Evolutionary conservation across 106 monocot species (phyloP), one percentile per base, ranked within the genome.

Genomic region (Dendrobium chrysotoxum): DNA sequence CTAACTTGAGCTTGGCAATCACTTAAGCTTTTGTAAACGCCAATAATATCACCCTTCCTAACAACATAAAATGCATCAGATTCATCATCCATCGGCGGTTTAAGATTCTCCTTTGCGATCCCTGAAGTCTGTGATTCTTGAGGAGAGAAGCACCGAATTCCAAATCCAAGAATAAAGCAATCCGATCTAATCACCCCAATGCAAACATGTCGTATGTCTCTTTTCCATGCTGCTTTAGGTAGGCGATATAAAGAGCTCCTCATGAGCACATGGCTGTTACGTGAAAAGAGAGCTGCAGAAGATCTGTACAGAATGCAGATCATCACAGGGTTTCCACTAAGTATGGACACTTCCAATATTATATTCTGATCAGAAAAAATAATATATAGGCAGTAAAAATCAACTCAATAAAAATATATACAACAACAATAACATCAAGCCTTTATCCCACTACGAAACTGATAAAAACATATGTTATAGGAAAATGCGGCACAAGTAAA

Each of bases 1-100:
- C 94, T 87, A 85, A 91, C 85, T 91, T 97, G 97, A 85, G 87
- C 92, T 82, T 97, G 97, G 75, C 90, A 94, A n/a, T 96, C 96
- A 73, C 84, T 87, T 31, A 92, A 90, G 68, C 74, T 91, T 85
- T 88, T 91, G 70, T 90, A 97, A 65, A 97, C 47, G 65, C 90
- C 92, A 79, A 97, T 31, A 12, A 92, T 55, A 75, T 92, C 87
- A 53, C 97, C 92, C 86, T 97, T 97, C 77, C 92, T 81, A 47
- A 97, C 97, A 65, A 97, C 92, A 87, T 97, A 97, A 79, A 97
- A 97, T 17, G 92, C 89, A 42, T 89, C 80, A 40, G 65, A 78
- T 46, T 86, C 85, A 82, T 88, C 86, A 28, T 72, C 85, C 80
- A 81, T 83, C 79, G 68, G 25, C 40, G 74, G 55, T 55, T 78